Evolutionary conservation across 129 eudicot genomes (phyloP).

Genomic region (Lonicera japonica): DNA sequence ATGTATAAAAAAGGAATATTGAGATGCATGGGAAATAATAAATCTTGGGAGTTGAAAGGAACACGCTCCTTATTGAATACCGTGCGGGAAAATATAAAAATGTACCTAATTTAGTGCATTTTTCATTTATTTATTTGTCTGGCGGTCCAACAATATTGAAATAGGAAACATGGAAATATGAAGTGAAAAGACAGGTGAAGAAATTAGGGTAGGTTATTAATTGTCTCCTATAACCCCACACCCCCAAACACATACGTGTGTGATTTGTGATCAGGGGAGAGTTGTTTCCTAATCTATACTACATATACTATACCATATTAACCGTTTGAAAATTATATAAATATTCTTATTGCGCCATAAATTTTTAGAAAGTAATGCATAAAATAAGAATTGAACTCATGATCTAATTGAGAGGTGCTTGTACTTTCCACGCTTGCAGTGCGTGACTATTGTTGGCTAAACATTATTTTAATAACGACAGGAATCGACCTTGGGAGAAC

Average conservation of each 20-base stretch:
- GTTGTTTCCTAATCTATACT: too few relatives aligned
- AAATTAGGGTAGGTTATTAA: slow-evolving; percentile 53
- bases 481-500: too few relatives aligned
- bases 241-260: slow-evolving; percentile 8
- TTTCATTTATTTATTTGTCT: neutral
- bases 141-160: too few relatives aligned
- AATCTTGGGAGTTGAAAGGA: slow-evolving; percentile 29
- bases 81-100: slow-evolving; percentile 8
- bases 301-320: neutral
- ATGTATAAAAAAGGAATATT: too few relatives aligned
- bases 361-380: slow-evolving; percentile 29
- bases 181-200: slow-evolving; percentile 43
- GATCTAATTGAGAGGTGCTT: slow-evolving; percentile 4
- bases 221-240: slow-evolving; percentile 32
- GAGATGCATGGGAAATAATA: neutral
- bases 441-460: too few relatives aligned
- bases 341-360: neutral
- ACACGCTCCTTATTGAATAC: slow-evolving; percentile 1
- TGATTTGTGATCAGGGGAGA: too few relatives aligned
- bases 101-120: neutral
- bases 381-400: neutral
- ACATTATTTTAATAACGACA: too few relatives aligned
- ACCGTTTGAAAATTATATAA: slow-evolving; percentile 1
- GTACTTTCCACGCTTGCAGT: too few relatives aligned
- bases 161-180: neutral